Base-by-base conservation (phyloP, 208 protist species). In the Leishmania major region DNA sequence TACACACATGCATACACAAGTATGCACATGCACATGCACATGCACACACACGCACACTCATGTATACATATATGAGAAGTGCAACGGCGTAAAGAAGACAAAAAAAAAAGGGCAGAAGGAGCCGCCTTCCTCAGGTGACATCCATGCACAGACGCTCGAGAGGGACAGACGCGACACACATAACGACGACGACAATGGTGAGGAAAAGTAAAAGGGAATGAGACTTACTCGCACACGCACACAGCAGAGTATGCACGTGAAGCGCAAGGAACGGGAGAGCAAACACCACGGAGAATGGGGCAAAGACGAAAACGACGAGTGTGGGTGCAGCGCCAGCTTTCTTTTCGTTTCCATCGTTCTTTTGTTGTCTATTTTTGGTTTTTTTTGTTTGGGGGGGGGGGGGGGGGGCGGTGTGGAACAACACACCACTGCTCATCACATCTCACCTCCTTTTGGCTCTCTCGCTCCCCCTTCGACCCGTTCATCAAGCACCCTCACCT, bases 21-120 rank as follows among this genome's bases (percentile, higher is more conserved):
- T 25, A 43, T 22, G 13, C n/a, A 77, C 67, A 53, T 31, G 40
- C 72, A 76, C 37, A 40, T 40, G 37, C 37, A 40, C 37, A 40
- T 40, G 37, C 37, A 60, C 19, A 22, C 1, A 25, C 13, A 53
- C 31, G 37, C 22, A 74, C 69, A 35, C 43, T 45, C 19, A 22
- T 1, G 22, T 1, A 35, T 51, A 74, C 13, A 74, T 43, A 53
- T 31, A 74, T 35, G 25, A 31, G 57, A 62, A 62, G 22, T 5
- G 22, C 57, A 62, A 57, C 3, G 19, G 55, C 35, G 43, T 66
- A 19, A 77, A 79, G 28, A 78, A 62, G 55, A 57, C 78, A 60
- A 80, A 79, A 76, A 51, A 43, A 66, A 77, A 53, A 47, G 59
- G 49, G 5, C n/a, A 81, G 35, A 80, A 19, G 19, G 40, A 72